These are phyloP conservation scores for Daldinia sp. DNA, from an alignment of 2,329 filamentous ascomycete species.

Conservation along the genomic window DNA sequence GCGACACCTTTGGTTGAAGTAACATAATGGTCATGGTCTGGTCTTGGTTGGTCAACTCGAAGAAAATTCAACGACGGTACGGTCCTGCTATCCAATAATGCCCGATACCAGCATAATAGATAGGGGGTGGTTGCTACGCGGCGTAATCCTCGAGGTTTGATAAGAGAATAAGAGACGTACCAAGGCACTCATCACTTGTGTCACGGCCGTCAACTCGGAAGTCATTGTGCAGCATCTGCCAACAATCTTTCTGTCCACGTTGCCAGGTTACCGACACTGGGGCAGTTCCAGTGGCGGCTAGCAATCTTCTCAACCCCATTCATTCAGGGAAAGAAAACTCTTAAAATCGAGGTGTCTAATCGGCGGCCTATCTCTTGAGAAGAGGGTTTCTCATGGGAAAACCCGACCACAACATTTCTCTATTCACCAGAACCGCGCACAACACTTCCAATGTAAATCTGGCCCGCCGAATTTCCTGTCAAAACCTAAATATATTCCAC, in stretches of 20 bases:
- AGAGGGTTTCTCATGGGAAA: background rate
- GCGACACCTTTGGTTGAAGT: background rate
- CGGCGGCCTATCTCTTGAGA: background rate
- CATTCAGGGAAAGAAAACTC: background rate
- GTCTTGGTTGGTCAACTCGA: background rate
- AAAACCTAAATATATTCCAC: background rate
- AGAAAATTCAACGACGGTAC: background rate
- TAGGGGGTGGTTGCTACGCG: background rate
- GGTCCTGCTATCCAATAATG: background rate
- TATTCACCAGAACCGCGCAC: background rate
- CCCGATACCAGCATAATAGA: background rate
- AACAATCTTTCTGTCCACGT: background rate
- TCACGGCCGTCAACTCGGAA: no score
- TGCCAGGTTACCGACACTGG: background rate
- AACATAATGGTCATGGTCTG: background rate
- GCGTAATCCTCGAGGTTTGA: background rate
- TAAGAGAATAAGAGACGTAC: background rate
- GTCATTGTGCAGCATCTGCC: background rate
- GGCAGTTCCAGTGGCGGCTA: background rate
- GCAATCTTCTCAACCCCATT: background rate
- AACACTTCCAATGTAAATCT: background rate
- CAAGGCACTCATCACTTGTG: background rate
- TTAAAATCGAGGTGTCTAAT: background rate
- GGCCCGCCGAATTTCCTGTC: background rate
- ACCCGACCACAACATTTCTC: background rate